A percentile compares a stretch with the other conserved stretches of the same genome.
phyloP scores from a whole-genome alignment of 2,329 filamentous ascomycete genomes.

The Fusarium sp. region DNA sequence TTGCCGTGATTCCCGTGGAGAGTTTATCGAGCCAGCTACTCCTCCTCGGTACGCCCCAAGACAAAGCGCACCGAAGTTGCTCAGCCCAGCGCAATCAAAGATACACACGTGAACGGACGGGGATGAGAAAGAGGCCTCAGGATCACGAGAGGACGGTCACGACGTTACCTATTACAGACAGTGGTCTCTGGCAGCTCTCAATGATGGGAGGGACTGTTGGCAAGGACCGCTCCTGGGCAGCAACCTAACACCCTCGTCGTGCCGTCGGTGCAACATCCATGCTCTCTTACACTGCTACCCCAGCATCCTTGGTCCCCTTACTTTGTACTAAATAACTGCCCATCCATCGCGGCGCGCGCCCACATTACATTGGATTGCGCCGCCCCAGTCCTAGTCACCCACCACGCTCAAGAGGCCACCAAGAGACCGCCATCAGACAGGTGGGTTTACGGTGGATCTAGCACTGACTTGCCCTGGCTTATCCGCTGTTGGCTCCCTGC shows the following conservation, averaged over 20 bases:
- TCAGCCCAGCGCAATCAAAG: constrained; percentile 1
- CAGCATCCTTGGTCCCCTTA: constrained; percentile 40
- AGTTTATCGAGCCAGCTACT: constrained; percentile 11
- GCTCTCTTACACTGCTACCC: constrained; percentile 35
- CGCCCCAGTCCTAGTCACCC: constrained; percentile 6
- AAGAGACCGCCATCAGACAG: constrained; percentile 40
- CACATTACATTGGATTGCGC: constrained; percentile 20
- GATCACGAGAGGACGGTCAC: constrained; percentile 6
- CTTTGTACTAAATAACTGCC: constrained; percentile 38
- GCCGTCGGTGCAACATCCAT: constrained; percentile 35
- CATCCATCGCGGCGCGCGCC: constrained; percentile 35
- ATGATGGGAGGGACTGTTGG: constrained; percentile 13
- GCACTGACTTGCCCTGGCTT: constrained; percentile 36
- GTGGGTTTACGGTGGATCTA: constrained; percentile 41
- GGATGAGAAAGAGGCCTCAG: not conserved
- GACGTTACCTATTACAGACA: constrained; percentile 9
- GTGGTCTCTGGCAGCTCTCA: constrained; percentile 15
- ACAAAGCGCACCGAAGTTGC: constrained; percentile 1
- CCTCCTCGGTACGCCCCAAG: not conserved
- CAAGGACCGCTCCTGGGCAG: constrained; percentile 7
- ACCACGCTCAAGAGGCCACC: constrained; percentile 35
- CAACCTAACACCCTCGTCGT: constrained; percentile 30
- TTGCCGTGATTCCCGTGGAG: constrained; percentile 24
- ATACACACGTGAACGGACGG: not conserved
- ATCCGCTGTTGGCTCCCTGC: constrained; percentile 32